Percentiles rank a stretch among this genome's conserved stretches.
Evolutionary conservation across 2,329 filamentous ascomycete species (phyloP).

Genomic region (Kalaharituber pfeilii): DNA sequence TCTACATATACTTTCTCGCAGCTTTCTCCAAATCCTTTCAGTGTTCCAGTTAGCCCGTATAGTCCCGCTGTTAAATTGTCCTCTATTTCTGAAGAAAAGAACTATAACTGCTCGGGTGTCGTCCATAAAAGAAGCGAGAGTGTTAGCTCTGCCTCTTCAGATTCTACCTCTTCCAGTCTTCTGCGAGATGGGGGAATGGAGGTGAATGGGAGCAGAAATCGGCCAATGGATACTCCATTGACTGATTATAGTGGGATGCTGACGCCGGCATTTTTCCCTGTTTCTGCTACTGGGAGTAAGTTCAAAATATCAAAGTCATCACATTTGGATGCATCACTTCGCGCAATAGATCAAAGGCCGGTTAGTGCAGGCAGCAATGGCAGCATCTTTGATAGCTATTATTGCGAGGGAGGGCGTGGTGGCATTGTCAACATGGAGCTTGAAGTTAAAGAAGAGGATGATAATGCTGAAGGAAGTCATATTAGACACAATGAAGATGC

Average conservation of each 20-base stretch:
- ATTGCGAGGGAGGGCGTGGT: not conserved
- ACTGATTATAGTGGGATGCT: not conserved
- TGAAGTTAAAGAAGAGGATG: not conserved
- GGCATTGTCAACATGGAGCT: not conserved
- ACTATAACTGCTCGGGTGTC: not conserved
- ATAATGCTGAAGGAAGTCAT: not conserved
- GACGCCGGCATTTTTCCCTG: not conserved
- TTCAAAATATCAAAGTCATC: not conserved
- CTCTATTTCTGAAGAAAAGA: not conserved
- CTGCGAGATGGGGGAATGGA: not conserved
- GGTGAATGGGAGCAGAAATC: not conserved
- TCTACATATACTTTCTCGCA: not conserved
- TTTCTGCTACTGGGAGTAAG: not conserved
- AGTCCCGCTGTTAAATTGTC: not conserved
- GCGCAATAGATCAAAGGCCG: not conserved
- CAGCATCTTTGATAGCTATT: conserved; percentile 1
- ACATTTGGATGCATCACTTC: not conserved
- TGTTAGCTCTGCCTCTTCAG: not conserved
- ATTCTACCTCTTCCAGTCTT: not conserved
- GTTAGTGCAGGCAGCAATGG: not conserved
- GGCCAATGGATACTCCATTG: not conserved
- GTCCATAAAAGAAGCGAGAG: not conserved
- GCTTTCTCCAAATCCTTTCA: not conserved
- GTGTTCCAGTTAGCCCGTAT: not conserved
- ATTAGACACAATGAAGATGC: not conserved